Conservation (phyloP, 148 eudicot species). For the Vaccinium macrocarpon region DNA sequence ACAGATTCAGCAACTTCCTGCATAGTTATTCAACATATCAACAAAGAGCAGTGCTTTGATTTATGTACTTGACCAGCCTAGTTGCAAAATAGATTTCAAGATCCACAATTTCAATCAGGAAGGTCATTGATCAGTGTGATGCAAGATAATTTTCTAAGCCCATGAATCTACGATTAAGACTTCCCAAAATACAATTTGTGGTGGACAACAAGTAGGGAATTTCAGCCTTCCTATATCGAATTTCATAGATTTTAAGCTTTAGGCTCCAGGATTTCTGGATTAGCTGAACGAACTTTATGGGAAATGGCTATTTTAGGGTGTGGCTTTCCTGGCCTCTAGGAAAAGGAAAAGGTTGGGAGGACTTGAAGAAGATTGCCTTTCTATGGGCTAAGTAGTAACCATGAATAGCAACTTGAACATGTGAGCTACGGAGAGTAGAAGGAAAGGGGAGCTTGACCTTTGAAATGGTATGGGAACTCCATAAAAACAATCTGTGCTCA, state of each 20-base stretch:
- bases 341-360: background rate
- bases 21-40: conserved; percentile 11
- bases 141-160: background rate
- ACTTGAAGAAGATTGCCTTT: background rate
- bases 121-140: background rate
- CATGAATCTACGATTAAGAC: background rate
- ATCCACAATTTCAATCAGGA: background rate
- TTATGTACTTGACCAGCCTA: background rate
- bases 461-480: background rate
- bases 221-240: background rate
- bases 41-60: background rate
- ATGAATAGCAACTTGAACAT: background rate
- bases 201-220: background rate
- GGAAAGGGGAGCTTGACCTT: background rate
- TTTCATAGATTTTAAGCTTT: background rate
- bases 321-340: background rate
- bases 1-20: conserved; percentile 94
- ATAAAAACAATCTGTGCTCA: background rate
- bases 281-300: background rate
- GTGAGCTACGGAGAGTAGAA: background rate
- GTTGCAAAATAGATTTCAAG: background rate
- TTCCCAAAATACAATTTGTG: background rate
- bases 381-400: background rate
- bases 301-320: background rate
- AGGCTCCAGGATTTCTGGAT: background rate